Evolutionary conservation across 768 basidiomycete species (phyloP).

Genomic region (Lactifluus subvellereus): DNA sequence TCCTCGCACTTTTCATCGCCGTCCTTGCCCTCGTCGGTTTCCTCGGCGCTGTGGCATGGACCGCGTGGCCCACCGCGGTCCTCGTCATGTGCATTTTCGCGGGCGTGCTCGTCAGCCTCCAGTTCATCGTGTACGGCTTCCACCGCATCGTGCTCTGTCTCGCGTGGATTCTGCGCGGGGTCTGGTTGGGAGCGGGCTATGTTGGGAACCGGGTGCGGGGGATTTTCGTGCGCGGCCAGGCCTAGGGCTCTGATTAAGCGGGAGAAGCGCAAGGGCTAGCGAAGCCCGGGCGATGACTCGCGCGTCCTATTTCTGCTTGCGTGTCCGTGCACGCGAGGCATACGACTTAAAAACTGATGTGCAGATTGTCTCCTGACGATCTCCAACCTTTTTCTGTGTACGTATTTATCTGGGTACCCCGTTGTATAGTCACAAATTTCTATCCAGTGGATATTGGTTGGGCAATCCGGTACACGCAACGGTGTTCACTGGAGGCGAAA

Average conservation of each 20-base stretch:
- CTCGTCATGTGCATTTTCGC: constrained; percentile 51
- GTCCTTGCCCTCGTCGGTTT: constrained; percentile 55
- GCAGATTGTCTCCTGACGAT: background rate
- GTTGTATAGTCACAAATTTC: background rate
- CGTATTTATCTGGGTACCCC: background rate
- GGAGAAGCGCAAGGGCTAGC: background rate
- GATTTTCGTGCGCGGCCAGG: background rate
- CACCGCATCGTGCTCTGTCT: constrained; percentile 11
- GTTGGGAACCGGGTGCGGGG: background rate
- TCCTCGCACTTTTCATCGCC: constrained; percentile 53
- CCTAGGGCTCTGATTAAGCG: background rate
- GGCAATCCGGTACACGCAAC: background rate
- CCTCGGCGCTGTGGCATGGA: constrained; percentile 54
- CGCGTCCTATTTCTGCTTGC: background rate
- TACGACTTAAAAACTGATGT: background rate
- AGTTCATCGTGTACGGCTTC: constrained; percentile 47
- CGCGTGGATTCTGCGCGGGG: constrained; percentile 12
- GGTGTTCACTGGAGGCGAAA: background rate
- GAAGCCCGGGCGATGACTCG: background rate
- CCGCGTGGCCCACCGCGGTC: constrained; percentile 58
- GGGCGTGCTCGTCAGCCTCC: constrained; percentile 54
- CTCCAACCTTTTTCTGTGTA: background rate
- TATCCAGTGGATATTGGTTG: background rate
- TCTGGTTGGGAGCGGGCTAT: background rate
- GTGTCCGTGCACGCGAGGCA: background rate